Conservation (phyloP, 306 rosid species). For the Ochetophila trinervis region DNA sequence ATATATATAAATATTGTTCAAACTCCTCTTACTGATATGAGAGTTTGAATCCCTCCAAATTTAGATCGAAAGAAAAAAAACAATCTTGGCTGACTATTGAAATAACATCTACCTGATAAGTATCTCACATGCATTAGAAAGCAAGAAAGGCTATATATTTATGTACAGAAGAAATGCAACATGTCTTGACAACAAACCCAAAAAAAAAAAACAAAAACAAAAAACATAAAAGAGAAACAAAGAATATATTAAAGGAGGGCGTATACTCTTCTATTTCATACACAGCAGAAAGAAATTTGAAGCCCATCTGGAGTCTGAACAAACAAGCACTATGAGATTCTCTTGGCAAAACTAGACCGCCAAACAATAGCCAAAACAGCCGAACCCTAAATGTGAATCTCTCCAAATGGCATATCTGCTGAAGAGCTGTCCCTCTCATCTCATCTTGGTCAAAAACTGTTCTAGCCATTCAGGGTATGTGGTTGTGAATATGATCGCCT, state of each 20-base stretch:
- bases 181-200: constrained; percentile 9
- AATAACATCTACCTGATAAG: constrained; percentile 5
- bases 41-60: too few species aligned
- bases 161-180: constrained; percentile 42
- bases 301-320: constrained; percentile 37
- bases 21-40: too few species aligned
- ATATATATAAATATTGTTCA: too few species aligned
- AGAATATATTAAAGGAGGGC: neutral
- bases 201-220: constrained; percentile 7
- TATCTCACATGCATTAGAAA: constrained; percentile 30
- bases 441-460: constrained; percentile 18
- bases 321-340: constrained; percentile 41
- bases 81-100: neutral
- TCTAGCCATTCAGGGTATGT: constrained; percentile 3
- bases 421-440: constrained; percentile 18
- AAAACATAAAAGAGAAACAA: neutral
- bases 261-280: constrained; percentile 25
- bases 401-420: constrained; percentile 26
- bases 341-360: constrained; percentile 32
- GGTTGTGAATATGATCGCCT: constrained; percentile 3
- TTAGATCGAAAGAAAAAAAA: too few species aligned
- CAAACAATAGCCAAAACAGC: constrained; percentile 41
- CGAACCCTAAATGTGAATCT: constrained; percentile 25
- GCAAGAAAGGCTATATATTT: constrained; percentile 38
- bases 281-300: constrained; percentile 30